Evolutionary conservation across 31 red algal genomes (phyloP), one percentile per base, ranked within the genome.

Genomic region (Endocladia muricata): DNA sequence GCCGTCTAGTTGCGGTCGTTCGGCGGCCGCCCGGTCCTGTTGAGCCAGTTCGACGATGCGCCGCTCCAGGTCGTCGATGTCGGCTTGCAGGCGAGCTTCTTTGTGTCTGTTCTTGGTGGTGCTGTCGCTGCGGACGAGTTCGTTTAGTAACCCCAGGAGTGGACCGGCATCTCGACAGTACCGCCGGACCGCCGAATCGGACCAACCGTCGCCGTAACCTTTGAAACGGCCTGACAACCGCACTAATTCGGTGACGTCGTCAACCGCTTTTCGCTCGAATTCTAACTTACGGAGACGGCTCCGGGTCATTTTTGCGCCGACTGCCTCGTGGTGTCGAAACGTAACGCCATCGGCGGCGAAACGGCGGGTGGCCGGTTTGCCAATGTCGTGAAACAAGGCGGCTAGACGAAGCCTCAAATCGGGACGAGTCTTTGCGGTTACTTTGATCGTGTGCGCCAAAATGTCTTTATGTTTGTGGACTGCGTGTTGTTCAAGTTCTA

Each of bases 131-230:
- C 60, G 60, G 15, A 64, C 25, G n/a, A 64, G 26, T 11, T 64
- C 17, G 60, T 64, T 64, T 11, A 64, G 60, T 11, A 15, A 13
- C 15, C 60, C 60, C 11, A 64, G 60, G 11, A 64, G 60, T 13
- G 15, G 60, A 11, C 60, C 60, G 13, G 60, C 60, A 15, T 64
- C 60, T 11, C 60, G 60, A 21, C 15, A 11, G 60, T 64, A 64
- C 11, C 60, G 60, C 13, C 60, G 60, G 15, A 64, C 60, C 26
- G 60, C 60, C 15, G 60, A 64, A 30, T 64, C 60, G 13, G n/a
- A 25, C 60, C 60, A 64, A 23, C 60, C 60, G 25, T 64, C 60
- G 60, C n/a, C n/a, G n/a, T n/a, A n/a, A n/a, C n/a, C n/a, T n/a
- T n/a, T n/a, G n/a, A n/a, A n/a, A n/a, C n/a, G n/a, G n/a, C n/a